phyloP scores from a whole-genome alignment of 441 rosid species.

The Gossypium schwendimanii region DNA sequence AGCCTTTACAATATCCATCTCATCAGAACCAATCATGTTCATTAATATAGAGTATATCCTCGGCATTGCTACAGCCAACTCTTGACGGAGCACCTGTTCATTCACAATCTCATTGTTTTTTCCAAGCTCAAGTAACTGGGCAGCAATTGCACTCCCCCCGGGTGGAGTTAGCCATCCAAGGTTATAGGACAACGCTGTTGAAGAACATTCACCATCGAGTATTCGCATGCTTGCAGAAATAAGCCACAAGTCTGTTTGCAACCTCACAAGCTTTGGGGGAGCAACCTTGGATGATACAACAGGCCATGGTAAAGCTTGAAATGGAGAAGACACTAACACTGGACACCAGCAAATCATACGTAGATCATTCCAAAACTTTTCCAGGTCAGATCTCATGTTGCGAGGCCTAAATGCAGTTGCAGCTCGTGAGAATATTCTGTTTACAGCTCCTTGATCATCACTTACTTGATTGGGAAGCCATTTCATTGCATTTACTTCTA shows the following conservation, averaged over 20 bases:
- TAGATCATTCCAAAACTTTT: conserved; percentile 87
- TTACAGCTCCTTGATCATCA: conserved; percentile 64
- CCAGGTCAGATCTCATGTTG: conserved; percentile 66
- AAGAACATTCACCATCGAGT: conserved; percentile 93
- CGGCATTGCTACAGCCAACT: conserved; percentile 91
- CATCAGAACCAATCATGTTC: conserved; percentile 81
- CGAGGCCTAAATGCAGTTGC: conserved; percentile 84
- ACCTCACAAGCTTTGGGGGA: conserved; percentile 93
- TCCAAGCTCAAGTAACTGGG: conserved; percentile 98
- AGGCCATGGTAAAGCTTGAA: conserved; percentile 86
- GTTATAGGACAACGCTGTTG: conserved; percentile 81
- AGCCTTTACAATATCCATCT: conserved; percentile 95
- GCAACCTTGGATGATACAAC: conserved; percentile 77
- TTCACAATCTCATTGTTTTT: conserved; percentile 80
- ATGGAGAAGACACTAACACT: conserved; percentile 83
- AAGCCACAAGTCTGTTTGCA: conserved; percentile 82
- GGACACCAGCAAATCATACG: conserved; percentile 97
- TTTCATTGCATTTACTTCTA: conserved; percentile 88
- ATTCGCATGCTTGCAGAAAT: conserved; percentile 98
- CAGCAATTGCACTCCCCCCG: conserved; percentile 94
- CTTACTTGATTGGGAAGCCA: conserved; percentile 68
- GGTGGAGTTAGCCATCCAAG: conserved; percentile 96
- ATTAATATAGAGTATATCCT: conserved; percentile 72
- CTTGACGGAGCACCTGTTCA: conserved; percentile 78
- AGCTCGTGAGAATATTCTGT: conserved; percentile 76